Evolutionary conservation across 225 moss, liverwort and hornwort genomes (phyloP).

Genomic region (Asterella californica): DNA sequence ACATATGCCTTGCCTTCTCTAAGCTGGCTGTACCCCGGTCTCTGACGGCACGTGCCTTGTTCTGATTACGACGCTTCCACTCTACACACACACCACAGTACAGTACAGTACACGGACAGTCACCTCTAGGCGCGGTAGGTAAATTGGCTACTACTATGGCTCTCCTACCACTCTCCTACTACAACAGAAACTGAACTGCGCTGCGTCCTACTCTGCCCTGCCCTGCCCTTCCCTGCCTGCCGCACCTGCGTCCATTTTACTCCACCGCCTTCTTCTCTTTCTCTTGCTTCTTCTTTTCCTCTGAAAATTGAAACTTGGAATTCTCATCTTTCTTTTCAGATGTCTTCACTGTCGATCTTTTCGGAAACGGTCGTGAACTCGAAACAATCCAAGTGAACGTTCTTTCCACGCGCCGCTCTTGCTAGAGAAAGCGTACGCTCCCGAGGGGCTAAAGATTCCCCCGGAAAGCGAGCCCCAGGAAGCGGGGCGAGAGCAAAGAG

Average conservation of each 20-base stretch:
- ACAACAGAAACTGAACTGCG: neutral
- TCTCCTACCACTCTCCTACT: neutral
- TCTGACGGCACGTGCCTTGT: conserved; percentile 10
- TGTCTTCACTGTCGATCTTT: neutral
- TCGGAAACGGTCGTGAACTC: neutral
- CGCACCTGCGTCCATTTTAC: neutral
- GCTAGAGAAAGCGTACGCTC: neutral
- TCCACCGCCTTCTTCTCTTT: neutral
- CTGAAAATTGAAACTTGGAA: too few relatives aligned
- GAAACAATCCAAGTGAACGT: neutral
- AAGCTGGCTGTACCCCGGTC: neutral
- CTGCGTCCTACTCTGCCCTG: neutral
- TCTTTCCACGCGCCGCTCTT: neutral
- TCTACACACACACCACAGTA: neutral
- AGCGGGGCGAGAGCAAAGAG: neutral
- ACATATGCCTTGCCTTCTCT: neutral
- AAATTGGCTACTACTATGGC: neutral
- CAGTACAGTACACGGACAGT: neutral
- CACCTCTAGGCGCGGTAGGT: neutral
- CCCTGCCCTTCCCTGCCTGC: neutral
- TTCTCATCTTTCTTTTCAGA: neutral
- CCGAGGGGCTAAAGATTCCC: neutral
- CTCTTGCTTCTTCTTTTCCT: neutral
- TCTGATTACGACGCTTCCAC: neutral
- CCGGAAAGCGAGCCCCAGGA: neutral